Base-by-base conservation (phyloP, 2,329 filamentous ascomycete genomes). In the Fusarium dlaminii region DNA sequence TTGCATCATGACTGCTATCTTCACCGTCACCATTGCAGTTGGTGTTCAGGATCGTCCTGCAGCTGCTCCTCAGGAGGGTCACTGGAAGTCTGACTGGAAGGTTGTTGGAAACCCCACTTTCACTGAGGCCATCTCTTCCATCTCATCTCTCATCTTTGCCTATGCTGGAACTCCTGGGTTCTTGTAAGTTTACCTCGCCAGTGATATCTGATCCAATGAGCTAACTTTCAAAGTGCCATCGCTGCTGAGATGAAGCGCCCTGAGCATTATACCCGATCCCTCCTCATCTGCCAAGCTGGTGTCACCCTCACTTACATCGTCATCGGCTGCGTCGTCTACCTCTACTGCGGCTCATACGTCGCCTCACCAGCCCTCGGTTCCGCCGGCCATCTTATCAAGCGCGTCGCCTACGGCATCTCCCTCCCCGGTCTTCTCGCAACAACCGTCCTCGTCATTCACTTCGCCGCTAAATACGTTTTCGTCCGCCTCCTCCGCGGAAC, bases 351-450 rank as follows among this genome's bases (percentile, higher is more conserved):
- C 0, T 84, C 83, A 0, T 86, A 83, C 64, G 84, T 87, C 8
- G 83, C 85, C 0, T 86, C 84, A 0, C 86, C 86, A 0, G 85
- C 85, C 17, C 81, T 87, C 15, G 86, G 85, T 5, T 86, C 84
- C 17, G 85, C 84, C 1, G 85, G 85, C 7, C 36, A 60, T 1
- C 63, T 77, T 1, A 78, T 85, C 65, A 87, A 87, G 80, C 86
- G 83, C 67, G 75, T 86, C 17, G 81, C 79, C 55, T 87, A 87
- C 58, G 85, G 84, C 4, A 64, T 81, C 1, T 79, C 80, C 13
- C 69, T 81, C 2, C 80, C 80, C 1, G 80, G 80, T 13, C 75
- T 81, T 11, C 39, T 79, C 27, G 79, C 78, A 12, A 78, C 78
- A 3, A 76, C 75, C 6, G 77, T 74, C 12, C 69, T 81, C 1